Evolutionary conservation across 805 yeast species (phyloP), one percentile per base, ranked within the genome.

Genomic region (Wickerhamomyces alni): DNA sequence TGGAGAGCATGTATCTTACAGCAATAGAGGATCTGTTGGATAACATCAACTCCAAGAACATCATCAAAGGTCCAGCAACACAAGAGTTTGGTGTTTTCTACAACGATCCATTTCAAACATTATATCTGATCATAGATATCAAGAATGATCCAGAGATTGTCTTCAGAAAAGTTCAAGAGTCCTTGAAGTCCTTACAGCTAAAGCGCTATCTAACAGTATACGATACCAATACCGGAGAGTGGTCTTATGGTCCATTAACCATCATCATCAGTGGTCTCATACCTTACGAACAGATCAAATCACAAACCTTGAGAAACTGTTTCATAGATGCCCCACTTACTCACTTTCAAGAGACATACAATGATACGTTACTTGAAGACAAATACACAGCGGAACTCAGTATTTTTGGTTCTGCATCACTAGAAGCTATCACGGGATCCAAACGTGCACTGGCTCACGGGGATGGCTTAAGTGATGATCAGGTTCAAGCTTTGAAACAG

Each of bases 191-290:
- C 5, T 66, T 82, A 28, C 63, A 71, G 13, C 67, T 67, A 15
- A 59, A 62, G 18, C 69, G 65, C 3, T 82, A 72, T 52, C 55
- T 84, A 30, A 68, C 83, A 1, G 63, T 67, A 39, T 76, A 62
- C 50, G 69, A 77, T 47, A 47, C 61, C 12, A 45, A 48, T 3
- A 45, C 60, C 3, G 54, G 62, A 0, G 45, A 52, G 17, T 54
- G 69, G 40, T 55, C 57, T 2, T 58, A 65, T 35, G 81, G 80
- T 1, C 87, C 87, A 5, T 40, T 84, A 9, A 72, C 84, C 0
- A 64, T 82, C 5, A 69, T 82, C 7, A 68, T 80, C 24, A 82
- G 88, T 0, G 93, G 93, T 1, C 70, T 77, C 48, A 66, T 74
- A 22, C 87, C 88, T 1, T 50, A 59, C 30, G 72, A 63, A 15